phyloP scores from a whole-genome alignment of 2,329 filamentous ascomycete genomes.

The Phaeophleospora eucalypticola region DNA sequence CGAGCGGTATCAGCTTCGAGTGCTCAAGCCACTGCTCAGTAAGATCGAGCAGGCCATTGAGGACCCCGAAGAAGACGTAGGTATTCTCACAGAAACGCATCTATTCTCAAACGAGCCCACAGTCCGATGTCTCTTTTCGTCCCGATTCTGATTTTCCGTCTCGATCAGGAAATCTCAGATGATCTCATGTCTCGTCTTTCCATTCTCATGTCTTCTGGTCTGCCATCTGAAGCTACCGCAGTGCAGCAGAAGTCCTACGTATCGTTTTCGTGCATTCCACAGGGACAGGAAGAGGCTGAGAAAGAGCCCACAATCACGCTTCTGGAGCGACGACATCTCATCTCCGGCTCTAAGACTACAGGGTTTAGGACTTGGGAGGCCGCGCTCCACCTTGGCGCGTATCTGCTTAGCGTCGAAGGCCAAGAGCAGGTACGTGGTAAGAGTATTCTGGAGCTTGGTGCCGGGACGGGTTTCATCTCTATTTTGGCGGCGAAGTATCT shows the following conservation, averaged over 20 bases:
- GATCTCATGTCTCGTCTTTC: constrained; percentile 68
- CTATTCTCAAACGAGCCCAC: constrained; percentile 19
- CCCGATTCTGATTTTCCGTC: constrained; percentile 22
- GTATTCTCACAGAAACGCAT: constrained; percentile 40
- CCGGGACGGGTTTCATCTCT: constrained; percentile 72
- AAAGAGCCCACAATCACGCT: constrained; percentile 51
- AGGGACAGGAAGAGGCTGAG: constrained; percentile 12
- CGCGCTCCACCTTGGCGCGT: constrained; percentile 67
- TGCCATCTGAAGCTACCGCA: constrained; percentile 60
- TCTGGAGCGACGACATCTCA: constrained; percentile 64
- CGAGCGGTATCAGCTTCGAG: constrained; percentile 63
- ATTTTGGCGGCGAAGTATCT: constrained; percentile 69
- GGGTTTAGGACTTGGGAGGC: constrained; percentile 80
- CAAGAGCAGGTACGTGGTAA: constrained; percentile 49
- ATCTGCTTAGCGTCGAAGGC: constrained; percentile 54
- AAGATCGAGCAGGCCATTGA: constrained; percentile 70
- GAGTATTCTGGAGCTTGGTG: constrained; percentile 66
- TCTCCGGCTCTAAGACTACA: constrained; percentile 69
- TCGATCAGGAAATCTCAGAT: constrained; percentile 72
- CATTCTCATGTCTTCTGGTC: constrained; percentile 58
- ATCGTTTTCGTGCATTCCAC: constrained; percentile 55
- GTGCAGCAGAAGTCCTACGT: constrained; percentile 72
- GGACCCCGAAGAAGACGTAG: constrained; percentile 84
- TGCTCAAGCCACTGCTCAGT: constrained; percentile 68
- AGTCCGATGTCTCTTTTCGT: constrained; percentile 10